These are phyloP conservation scores for Neobulgaria alba DNA, from an alignment of 2,329 filamentous ascomycete species.

Conservation along the genomic window DNA sequence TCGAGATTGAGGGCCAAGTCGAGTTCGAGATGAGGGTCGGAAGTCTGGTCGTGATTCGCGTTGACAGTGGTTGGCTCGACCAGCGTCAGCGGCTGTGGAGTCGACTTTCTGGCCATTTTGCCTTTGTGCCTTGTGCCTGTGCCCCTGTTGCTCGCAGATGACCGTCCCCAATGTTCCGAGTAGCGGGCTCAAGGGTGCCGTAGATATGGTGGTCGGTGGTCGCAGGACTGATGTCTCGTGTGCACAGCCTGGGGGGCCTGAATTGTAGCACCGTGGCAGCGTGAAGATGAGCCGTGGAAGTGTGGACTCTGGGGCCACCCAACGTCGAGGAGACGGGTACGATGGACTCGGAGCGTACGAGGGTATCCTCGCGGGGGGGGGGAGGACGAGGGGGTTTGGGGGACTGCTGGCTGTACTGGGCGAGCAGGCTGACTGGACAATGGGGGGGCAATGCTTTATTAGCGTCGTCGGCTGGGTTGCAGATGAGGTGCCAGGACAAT, in stretches of 20 bases:
- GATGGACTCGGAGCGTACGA: no score
- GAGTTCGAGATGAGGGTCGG: no score
- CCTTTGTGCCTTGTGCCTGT: no score
- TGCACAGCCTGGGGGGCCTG: conserved; percentile 21
- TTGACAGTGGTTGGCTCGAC: conserved; percentile 9
- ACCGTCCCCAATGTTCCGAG: conserved; percentile 1
- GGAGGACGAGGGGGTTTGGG: no score
- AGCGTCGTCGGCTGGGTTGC: not conserved
- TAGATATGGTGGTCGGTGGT: conserved; percentile 3
- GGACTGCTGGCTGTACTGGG: no score
- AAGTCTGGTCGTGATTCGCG: conserved; percentile 14
- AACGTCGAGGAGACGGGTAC: no score
- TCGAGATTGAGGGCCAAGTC: no score
- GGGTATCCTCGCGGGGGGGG: not conserved
- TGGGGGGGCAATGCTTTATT: not conserved
- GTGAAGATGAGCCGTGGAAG: conserved; percentile 17
- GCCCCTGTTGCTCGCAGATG: conserved; percentile 15
- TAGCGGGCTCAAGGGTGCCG: conserved; percentile 3
- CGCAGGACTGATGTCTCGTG: conserved; percentile 13
- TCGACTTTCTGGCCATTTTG: conserved; percentile 25
- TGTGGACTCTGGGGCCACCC: conserved; percentile 2
- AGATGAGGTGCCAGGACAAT: no score
- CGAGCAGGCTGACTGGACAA: no score
- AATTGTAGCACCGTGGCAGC: conserved; percentile 17
- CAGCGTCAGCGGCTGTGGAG: conserved; percentile 27